These are phyloP conservation scores for Huiozyma naganishii DNA, from an alignment of 805 yeast genomes.

Conservation along the genomic window DNA sequence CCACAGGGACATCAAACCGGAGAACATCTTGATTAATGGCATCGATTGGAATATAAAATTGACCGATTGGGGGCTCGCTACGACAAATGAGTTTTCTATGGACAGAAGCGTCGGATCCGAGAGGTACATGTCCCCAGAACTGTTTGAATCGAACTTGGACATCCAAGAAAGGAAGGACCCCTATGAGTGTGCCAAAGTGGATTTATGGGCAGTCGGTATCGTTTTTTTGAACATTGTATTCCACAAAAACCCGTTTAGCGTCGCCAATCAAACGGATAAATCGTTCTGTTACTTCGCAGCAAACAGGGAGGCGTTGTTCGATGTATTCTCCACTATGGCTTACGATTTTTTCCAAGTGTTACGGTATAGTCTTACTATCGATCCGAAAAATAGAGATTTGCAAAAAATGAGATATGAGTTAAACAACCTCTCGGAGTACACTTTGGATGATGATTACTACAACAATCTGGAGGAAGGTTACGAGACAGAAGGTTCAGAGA, in stretches of 20 bases:
- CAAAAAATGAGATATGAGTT: conserved; percentile 50
- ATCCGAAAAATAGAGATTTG: conserved; percentile 76
- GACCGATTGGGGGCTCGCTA: conserved; percentile 70
- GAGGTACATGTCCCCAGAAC: conserved; percentile 91
- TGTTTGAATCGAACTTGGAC: conserved; percentile 45
- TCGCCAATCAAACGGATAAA: conserved; percentile 72
- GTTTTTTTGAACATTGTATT: conserved; percentile 76
- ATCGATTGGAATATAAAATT: conserved; percentile 47
- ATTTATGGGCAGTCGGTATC: conserved; percentile 84
- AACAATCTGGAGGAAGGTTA: conserved; percentile 29
- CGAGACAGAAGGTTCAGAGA: conserved; percentile 27
- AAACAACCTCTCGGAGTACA: conserved; percentile 49
- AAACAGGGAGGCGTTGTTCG: conserved; percentile 82
- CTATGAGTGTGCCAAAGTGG: conserved; percentile 74
- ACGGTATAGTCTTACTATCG: conserved; percentile 67
- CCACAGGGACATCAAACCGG: conserved; percentile 75
- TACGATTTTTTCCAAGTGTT: conserved; percentile 78
- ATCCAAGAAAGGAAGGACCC: conserved; percentile 34
- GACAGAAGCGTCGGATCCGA: conserved; percentile 86
- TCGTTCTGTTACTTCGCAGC: conserved; percentile 76
- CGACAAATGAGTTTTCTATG: conserved; percentile 39
- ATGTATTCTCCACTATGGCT: conserved; percentile 82
- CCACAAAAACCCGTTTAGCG: conserved; percentile 77
- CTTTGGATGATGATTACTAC: conserved; percentile 68
- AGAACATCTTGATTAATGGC: conserved; percentile 52